These are phyloP conservation scores for Trichoderma gamsii DNA, from an alignment of 495 filamentous ascomycete species.

Conservation along the genomic window DNA sequence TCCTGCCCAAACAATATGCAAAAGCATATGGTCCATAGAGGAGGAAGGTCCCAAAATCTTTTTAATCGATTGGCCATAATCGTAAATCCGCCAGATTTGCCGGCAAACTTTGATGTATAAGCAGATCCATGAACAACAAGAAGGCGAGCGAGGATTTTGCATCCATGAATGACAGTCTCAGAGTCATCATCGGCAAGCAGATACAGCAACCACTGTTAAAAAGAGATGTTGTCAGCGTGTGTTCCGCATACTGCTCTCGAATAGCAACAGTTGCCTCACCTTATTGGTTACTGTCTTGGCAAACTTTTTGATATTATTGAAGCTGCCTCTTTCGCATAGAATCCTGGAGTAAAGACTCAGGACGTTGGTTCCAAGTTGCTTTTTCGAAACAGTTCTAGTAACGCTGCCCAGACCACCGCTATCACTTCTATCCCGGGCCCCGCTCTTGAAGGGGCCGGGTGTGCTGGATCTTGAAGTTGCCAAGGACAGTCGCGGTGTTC, in stretches of 20 bases:
- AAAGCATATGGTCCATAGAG: conserved; percentile 85
- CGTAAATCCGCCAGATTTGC: conserved; percentile 77
- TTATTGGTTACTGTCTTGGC: conserved; percentile 94
- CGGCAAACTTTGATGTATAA: conserved; percentile 78
- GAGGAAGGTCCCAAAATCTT: conserved; percentile 81
- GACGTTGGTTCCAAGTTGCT: conserved; percentile 66
- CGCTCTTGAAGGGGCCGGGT: conserved; percentile 23
- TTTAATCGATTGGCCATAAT: conserved; percentile 77
- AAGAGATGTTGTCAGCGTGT: neutral
- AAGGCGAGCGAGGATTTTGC: conserved; percentile 81
- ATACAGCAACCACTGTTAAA: conserved; percentile 80
- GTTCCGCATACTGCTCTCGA: neutral
- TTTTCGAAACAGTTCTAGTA: conserved; percentile 38
- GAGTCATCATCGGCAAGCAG: conserved; percentile 82
- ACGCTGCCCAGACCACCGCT: conserved; percentile 18
- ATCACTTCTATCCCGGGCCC: conserved; percentile 13
- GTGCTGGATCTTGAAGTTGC: conserved; percentile 33
- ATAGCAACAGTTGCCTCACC: conserved; percentile 45
- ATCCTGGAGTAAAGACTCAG: conserved; percentile 77
- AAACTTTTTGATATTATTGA: conserved; percentile 72
- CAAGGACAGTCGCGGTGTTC: conserved; percentile 44
- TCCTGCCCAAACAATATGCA: conserved; percentile 81
- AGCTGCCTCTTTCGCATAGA: conserved; percentile 66
- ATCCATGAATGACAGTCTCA: conserved; percentile 72
- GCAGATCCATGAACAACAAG: conserved; percentile 68